These are phyloP conservation scores for Plasmodium sp. DNA, from an alignment of 169 alveolate genomes.

Conservation along the genomic window DNA sequence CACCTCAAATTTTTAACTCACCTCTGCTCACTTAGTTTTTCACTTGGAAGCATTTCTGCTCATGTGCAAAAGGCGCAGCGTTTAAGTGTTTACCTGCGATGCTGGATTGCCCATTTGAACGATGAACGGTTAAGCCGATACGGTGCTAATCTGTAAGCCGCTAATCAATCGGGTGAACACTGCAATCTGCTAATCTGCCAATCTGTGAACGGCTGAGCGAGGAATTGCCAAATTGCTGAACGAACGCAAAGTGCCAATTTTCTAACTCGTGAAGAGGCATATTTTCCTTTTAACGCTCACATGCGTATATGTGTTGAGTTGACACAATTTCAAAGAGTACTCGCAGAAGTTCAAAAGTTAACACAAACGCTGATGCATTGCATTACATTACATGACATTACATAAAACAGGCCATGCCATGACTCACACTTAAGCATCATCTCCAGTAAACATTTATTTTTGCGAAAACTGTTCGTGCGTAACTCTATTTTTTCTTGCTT, in stretches of 20 bases:
- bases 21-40: not conserved
- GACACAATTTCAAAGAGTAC: not conserved
- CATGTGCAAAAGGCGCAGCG: not conserved
- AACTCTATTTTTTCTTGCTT: not conserved
- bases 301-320: not conserved
- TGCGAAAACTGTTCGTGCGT: not conserved
- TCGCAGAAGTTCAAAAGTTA: not conserved
- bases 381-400: not conserved
- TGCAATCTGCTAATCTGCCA: not conserved
- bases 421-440: not conserved
- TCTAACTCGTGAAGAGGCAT: not conserved
- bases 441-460: not conserved
- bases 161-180: not conserved
- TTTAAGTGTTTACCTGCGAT: not conserved
- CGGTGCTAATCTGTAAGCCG: not conserved
- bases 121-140: not conserved
- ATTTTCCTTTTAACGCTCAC: not conserved
- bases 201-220: not conserved
- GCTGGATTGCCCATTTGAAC: not conserved
- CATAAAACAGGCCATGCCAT: not conserved
- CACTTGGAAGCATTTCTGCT: not conserved
- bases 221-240: not conserved
- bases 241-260: not conserved
- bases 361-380: not conserved
- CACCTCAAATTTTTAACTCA: not conserved